A percentile compares a stretch with the other conserved stretches of the same genome.
Conservation (phyloP, 192 early-diverging fungal species). For the Podila minutissima region DNA sequence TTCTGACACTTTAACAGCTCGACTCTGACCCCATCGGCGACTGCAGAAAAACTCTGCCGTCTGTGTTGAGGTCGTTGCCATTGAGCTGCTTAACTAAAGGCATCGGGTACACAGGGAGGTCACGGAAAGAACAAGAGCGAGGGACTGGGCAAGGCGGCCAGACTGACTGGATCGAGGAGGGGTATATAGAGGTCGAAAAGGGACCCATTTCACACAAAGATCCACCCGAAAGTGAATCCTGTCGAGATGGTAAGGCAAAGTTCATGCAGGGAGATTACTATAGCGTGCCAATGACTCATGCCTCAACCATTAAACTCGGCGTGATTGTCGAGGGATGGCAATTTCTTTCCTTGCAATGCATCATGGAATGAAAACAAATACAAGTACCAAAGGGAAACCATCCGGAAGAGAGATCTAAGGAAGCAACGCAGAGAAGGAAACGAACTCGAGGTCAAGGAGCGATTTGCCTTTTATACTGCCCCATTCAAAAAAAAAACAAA, state of each 20-base stretch:
- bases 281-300: slow-evolving; percentile 54
- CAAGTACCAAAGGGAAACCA: background rate
- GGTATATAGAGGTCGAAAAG: slow-evolving; percentile 33
- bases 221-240: background rate
- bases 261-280: slow-evolving; percentile 44
- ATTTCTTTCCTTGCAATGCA: background rate
- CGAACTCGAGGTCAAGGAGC: background rate
- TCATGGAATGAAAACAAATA: background rate
- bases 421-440: slow-evolving; percentile 51
- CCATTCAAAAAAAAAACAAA: background rate
- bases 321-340: slow-evolving; percentile 42
- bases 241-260: slow-evolving; percentile 14
- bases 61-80: too few relatives aligned
- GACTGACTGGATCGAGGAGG: slow-evolving; percentile 30
- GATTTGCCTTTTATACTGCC: background rate
- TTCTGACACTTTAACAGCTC: too few relatives aligned
- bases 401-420: slow-evolving; percentile 41
- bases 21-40: too few relatives aligned
- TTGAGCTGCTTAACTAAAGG: too few relatives aligned
- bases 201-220: slow-evolving; percentile 5
- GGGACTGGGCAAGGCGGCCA: slow-evolving; percentile 10
- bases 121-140: slow-evolving; percentile 1
- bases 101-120: background rate
- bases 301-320: slow-evolving; percentile 52
- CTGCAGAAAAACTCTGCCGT: too few relatives aligned